phyloP scores from a whole-genome alignment of 805 yeast genomes.

The Lipomyces sp. region DNA sequence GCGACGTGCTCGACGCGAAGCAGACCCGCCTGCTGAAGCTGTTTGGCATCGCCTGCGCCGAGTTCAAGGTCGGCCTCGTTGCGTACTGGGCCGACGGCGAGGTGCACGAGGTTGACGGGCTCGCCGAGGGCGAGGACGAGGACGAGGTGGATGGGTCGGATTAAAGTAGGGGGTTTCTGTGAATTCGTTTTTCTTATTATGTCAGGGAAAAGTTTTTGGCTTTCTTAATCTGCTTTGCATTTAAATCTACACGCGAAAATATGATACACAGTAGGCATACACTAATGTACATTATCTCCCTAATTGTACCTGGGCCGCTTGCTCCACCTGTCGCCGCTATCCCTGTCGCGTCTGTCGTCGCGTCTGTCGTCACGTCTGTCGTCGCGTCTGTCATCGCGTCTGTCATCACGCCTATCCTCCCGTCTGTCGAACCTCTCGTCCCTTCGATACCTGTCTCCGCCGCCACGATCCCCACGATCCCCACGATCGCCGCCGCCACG shows the following conservation, averaged over 20 bases:
- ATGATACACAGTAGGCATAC: neutral
- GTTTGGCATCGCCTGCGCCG: constrained; percentile 92
- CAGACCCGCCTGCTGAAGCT: constrained; percentile 90
- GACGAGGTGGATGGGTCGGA: constrained; percentile 8
- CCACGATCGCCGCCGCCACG: constrained; percentile 11
- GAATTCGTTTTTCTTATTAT: too few species aligned
- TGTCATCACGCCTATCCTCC: constrained; percentile 7
- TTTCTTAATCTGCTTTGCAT: too few species aligned
- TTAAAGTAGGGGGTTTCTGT: too few species aligned
- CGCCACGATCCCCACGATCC: constrained; percentile 16
- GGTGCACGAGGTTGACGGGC: constrained; percentile 22
- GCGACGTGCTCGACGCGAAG: constrained; percentile 78
- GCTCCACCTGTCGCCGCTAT: constrained; percentile 30
- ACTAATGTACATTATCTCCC: neutral
- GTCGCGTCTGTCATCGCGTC: constrained; percentile 32
- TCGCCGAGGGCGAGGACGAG: neutral
- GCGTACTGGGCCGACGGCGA: constrained; percentile 67
- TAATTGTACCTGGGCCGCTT: constrained; percentile 18
- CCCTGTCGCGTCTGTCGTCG: constrained; percentile 29
- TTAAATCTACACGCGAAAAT: too few species aligned
- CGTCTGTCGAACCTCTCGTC: constrained; percentile 3
- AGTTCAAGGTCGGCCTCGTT: constrained; percentile 74
- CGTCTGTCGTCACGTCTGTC: constrained; percentile 20
- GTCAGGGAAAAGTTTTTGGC: too few species aligned
- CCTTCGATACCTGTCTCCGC: constrained; percentile 15